Conservation (phyloP, 1,284 basidiomycete genomes). For the Leccinum solheimii region DNA sequence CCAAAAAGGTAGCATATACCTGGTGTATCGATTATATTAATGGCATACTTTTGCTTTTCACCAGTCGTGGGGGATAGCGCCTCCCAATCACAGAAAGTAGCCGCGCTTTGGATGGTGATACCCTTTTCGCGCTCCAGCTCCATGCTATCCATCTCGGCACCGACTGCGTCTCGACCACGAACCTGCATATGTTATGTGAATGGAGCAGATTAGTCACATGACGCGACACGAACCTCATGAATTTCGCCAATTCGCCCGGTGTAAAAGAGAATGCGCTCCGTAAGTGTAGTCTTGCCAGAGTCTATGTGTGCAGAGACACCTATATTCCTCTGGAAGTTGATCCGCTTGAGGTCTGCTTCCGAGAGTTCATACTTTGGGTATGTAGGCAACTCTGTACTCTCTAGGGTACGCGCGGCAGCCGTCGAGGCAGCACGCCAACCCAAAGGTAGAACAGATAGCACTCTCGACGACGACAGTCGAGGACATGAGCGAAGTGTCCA, state of each 20-base stretch:
- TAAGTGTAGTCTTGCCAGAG: constrained; percentile 98
- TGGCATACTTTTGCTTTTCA: constrained; percentile 80
- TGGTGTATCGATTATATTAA: constrained; percentile 99
- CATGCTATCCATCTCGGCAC: constrained; percentile 99
- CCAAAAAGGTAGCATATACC: constrained; percentile 45
- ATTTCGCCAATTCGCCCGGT: constrained; percentile 96
- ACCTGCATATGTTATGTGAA: constrained; percentile 46
- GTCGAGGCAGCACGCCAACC: constrained; percentile 33
- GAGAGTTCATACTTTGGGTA: constrained; percentile 50
- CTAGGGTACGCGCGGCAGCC: constrained; percentile 16
- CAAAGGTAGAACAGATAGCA: not conserved
- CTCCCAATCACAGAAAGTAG: constrained; percentile 98
- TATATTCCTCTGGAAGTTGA: constrained; percentile 76
- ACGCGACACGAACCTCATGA: constrained; percentile 76
- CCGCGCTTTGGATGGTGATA: constrained; percentile 98
- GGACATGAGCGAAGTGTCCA: constrained; percentile 23
- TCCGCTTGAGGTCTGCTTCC: constrained; percentile 54
- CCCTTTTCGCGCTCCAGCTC: constrained; percentile 99
- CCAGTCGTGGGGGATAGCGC: constrained; percentile 65
- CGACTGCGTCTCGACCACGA: constrained; percentile 91
- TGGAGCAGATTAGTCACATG: not conserved
- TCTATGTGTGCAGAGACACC: constrained; percentile 93
- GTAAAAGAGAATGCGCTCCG: constrained; percentile 97
- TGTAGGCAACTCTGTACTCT: constrained; percentile 15
- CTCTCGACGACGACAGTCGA: constrained; percentile 3